These are phyloP conservation scores for Talaromyces thailandensis DNA, from an alignment of 495 filamentous ascomycete species.

Conservation along the genomic window DNA sequence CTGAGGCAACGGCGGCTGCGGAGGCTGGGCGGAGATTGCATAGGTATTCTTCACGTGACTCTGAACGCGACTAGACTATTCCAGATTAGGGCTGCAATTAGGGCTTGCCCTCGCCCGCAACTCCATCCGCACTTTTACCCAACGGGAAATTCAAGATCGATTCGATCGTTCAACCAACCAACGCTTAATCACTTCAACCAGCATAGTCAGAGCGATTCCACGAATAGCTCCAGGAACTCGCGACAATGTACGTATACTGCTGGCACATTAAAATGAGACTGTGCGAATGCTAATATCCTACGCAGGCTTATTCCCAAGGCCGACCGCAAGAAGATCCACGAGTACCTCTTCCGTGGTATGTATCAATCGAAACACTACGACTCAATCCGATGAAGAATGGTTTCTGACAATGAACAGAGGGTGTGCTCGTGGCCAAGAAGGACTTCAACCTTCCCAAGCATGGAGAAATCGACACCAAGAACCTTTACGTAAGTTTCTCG, in stretches of 20 bases:
- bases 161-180: not conserved
- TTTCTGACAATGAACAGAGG: slow-evolving; percentile 48
- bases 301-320: slow-evolving; percentile 95
- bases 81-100: slow-evolving; percentile 15
- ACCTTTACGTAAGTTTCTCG: slow-evolving; percentile 59
- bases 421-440: slow-evolving; percentile 98
- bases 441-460: slow-evolving; percentile 94
- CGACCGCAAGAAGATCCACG: slow-evolving; percentile 99
- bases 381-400: not conserved
- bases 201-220: slow-evolving; percentile 50
- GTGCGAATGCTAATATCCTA: slow-evolving; percentile 8
- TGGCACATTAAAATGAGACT: not conserved
- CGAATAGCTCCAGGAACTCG: slow-evolving; percentile 51
- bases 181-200: slow-evolving; percentile 12
- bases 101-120: slow-evolving; percentile 28
- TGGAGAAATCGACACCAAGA: slow-evolving; percentile 93
- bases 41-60: not conserved
- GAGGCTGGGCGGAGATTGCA: not conserved
- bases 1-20: not conserved
- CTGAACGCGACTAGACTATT: not conserved
- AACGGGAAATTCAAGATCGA: slow-evolving; percentile 7
- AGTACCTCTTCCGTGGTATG: slow-evolving; percentile 98
- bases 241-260: slow-evolving; percentile 39
- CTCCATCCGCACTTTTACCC: slow-evolving; percentile 33
- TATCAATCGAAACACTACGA: slow-evolving; percentile 9